Percentiles rank a stretch among this genome's conserved stretches.
These are phyloP conservation scores for Phylloporus arenicola DNA, from an alignment of 768 basidiomycete species.

Conservation along the genomic window DNA sequence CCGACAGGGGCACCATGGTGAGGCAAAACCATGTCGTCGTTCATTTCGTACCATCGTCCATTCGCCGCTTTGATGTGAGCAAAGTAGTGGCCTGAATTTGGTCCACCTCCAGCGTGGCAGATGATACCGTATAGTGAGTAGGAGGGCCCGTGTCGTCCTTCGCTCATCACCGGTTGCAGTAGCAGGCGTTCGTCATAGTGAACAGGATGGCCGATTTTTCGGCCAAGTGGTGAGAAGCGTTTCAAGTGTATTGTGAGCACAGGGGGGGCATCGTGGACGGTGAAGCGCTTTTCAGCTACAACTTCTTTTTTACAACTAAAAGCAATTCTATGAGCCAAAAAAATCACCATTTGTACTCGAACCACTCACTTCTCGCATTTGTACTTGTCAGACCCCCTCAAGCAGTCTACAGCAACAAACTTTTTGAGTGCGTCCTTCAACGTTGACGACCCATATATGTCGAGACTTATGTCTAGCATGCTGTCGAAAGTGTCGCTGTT, in stretches of 20 bases:
- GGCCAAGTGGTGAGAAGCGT: slow-evolving; percentile 86
- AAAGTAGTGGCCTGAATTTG: slow-evolving; percentile 95
- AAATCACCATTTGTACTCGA: not conserved
- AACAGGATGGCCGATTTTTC: slow-evolving; percentile 75
- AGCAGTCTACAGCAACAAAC: slow-evolving; percentile 74
- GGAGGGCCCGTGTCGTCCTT: slow-evolving; percentile 63
- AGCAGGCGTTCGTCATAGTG: slow-evolving; percentile 74
- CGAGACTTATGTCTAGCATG: slow-evolving; percentile 89
- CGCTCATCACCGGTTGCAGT: slow-evolving; percentile 78
- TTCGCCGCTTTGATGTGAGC: slow-evolving; percentile 70
- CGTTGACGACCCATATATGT: slow-evolving; percentile 60
- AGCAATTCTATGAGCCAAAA: slow-evolving; percentile 7
- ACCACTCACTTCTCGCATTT: slow-evolving; percentile 93
- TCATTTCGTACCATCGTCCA: slow-evolving; percentile 87
- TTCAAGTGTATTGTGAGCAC: slow-evolving; percentile 93
- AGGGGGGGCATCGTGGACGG: slow-evolving; percentile 79
- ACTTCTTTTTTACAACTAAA: slow-evolving; percentile 88
- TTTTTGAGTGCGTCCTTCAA: slow-evolving; percentile 71
- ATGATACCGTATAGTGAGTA: slow-evolving; percentile 92
- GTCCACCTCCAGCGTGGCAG: slow-evolving; percentile 87
- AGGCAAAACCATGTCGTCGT: slow-evolving; percentile 72
- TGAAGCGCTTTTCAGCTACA: slow-evolving; percentile 85
- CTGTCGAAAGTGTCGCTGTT: slow-evolving; percentile 96
- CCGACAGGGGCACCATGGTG: slow-evolving; percentile 42
- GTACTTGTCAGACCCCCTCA: slow-evolving; percentile 93